Conservation (phyloP, 2,329 filamentous ascomycete genomes). For the Penicillium sp. region DNA sequence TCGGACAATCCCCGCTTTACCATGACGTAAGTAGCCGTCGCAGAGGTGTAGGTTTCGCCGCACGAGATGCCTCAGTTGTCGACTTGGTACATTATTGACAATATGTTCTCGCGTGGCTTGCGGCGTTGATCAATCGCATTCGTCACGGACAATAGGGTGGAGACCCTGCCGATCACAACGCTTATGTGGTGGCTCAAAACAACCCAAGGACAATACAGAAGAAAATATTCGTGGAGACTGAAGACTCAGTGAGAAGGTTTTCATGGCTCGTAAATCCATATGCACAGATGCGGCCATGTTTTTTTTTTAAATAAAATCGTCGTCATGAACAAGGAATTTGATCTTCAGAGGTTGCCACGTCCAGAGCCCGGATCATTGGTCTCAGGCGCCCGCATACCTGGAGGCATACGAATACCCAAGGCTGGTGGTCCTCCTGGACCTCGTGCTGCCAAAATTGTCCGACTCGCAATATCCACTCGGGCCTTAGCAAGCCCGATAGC, state of each 20-base stretch:
- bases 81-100: too few relatives aligned
- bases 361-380: conserved; percentile 25
- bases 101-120: conserved; percentile 14
- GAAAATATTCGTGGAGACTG: conserved; percentile 9
- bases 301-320: neutral
- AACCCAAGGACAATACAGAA: neutral
- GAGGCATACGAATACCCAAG: conserved; percentile 48
- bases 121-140: conserved; percentile 16
- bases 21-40: conserved; percentile 26
- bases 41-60: conserved; percentile 4
- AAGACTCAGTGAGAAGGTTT: conserved; percentile 9
- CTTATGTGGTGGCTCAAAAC: conserved; percentile 11
- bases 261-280: conserved; percentile 28
- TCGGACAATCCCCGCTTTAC: conserved; percentile 13
- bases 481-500: conserved; percentile 85
- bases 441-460: conserved; percentile 27
- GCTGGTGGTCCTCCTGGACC: conserved; percentile 33
- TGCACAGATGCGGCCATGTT: conserved; percentile 15
- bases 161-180: conserved; percentile 16
- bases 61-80: conserved; percentile 4
- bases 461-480: conserved; percentile 76
- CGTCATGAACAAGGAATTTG: conserved; percentile 3
- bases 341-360: conserved; percentile 34
- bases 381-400: conserved; percentile 41
- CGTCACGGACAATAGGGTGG: conserved; percentile 11